Evolutionary conservation across 2,329 filamentous ascomycete species (phyloP), one percentile per base, ranked within the genome.

Genomic region (Nothomitra cinnamomea): DNA sequence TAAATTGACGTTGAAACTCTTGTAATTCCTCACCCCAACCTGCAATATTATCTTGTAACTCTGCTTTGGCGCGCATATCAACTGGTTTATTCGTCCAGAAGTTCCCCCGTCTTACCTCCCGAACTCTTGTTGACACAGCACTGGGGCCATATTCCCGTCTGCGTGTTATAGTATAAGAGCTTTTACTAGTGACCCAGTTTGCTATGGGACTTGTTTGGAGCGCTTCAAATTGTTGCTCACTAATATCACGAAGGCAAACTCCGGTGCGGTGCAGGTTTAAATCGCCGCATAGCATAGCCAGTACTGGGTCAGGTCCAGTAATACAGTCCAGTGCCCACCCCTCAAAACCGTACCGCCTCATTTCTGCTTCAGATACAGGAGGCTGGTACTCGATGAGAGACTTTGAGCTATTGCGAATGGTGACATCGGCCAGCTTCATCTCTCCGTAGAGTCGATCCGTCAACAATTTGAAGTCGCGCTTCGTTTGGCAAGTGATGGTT

Each of bases 261-360:
- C 79, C 87, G 4, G 82, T 82, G 24, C 72, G 70, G 60, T 94
- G 80, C 5, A 95, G 66, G 53, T 71, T 75, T 55, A 76, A 78
- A 59, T 85, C 82, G 12, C 80, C 76, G 65, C 88, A 95, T 21
- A 98, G 76, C 84, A 94, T 92, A 5, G 87, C 83, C 35, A 96
- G 70, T 1, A 98, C 86, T 1, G 85, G 77, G 1, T 83, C 80
- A 0, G 94, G 94, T 0, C 90, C 92, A 35, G 82, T 75, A 4
- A 98, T 64, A 55, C 77, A 86, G 62, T 96, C 85, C 24, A 85
- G 73, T 0, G 87, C 81, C 69, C 85, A 95, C 1, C 83, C 81
- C 58, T 94, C 83, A 51, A 98, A 77, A 0, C 87, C 87, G 36
- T 66, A 79, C 55, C 41, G 61, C 56, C 52, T 61, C 54, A 87